Conservation (phyloP, 2,329 filamentous ascomycete species). For the Botryotinia calthae region DNA sequence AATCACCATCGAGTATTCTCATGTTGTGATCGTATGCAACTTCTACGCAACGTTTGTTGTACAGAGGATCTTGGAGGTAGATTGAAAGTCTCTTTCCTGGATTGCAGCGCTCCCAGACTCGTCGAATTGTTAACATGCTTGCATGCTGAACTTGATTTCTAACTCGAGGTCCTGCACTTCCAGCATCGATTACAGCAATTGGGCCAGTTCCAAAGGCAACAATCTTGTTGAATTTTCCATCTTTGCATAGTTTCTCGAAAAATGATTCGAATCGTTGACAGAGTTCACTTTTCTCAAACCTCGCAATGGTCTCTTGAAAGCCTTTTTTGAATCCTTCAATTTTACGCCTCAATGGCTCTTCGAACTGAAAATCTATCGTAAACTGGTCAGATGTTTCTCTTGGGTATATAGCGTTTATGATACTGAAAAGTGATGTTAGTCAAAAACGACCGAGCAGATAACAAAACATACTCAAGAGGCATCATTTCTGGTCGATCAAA, state of each 20-base stretch:
- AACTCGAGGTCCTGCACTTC: too few species aligned
- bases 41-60: neutral
- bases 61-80: neutral
- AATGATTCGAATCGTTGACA: neutral
- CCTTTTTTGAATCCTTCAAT: too few species aligned
- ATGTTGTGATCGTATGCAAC: neutral
- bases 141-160: neutral
- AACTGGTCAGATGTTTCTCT: too few species aligned
- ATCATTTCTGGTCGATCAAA: neutral
- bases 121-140: neutral
- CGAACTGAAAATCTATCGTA: too few species aligned
- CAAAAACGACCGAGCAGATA: neutral
- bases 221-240: neutral
- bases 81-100: neutral
- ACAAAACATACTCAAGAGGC: neutral
- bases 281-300: neutral
- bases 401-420: neutral
- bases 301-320: neutral
- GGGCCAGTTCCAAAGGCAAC: neutral
- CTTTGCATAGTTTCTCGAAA: neutral
- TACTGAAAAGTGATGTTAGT: neutral
- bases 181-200: too few species aligned
- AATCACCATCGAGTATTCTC: neutral
- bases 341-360: too few species aligned
- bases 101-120: neutral